Evolutionary conservation across 495 filamentous ascomycete genomes (phyloP).

Genomic region (Cercophora sp.): DNA sequence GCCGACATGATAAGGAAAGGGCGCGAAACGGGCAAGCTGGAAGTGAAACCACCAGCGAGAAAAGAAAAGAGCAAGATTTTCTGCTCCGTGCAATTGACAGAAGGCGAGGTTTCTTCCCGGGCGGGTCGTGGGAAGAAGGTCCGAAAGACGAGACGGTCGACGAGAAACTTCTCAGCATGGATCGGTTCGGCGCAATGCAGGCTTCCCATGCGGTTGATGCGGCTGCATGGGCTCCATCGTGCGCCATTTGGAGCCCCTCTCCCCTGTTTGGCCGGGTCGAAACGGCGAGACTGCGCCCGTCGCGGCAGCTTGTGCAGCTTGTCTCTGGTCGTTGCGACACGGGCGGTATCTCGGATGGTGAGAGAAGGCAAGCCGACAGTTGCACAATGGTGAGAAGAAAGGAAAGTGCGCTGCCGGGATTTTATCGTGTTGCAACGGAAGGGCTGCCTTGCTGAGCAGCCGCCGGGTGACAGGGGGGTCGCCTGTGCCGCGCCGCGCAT

Average conservation of each 20-base stretch:
- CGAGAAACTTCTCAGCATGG: slow-evolving; percentile 11
- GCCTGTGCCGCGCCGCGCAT: slow-evolving; percentile 17
- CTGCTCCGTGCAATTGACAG: too few relatives aligned
- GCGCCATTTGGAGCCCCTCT: slow-evolving; percentile 30
- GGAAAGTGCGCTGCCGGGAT: slow-evolving; percentile 17
- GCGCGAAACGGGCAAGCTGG: too few relatives aligned
- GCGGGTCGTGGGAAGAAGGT: slow-evolving; percentile 24
- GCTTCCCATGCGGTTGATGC: too few relatives aligned
- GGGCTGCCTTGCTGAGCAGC: neutral
- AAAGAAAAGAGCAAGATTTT: too few relatives aligned
- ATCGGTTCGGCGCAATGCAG: slow-evolving; percentile 19
- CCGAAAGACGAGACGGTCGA: slow-evolving; percentile 15
- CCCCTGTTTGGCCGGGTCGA: slow-evolving; percentile 8
- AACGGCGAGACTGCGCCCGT: slow-evolving; percentile 9
- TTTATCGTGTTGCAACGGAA: slow-evolving; percentile 24
- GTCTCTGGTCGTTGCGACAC: neutral
- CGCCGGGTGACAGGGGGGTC: slow-evolving; percentile 10
- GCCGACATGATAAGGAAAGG: too few relatives aligned
- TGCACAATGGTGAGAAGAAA: slow-evolving; percentile 4
- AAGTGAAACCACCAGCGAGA: too few relatives aligned
- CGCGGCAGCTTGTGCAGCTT: too few relatives aligned
- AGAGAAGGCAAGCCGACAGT: neutral
- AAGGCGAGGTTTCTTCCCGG: too few relatives aligned
- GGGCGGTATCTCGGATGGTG: neutral
- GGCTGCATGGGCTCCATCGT: slow-evolving; percentile 4